Percentiles rank a stretch among this genome's conserved stretches.
phyloP scores from a whole-genome alignment of 768 basidiomycete genomes.

The Serendipita indica region DNA sequence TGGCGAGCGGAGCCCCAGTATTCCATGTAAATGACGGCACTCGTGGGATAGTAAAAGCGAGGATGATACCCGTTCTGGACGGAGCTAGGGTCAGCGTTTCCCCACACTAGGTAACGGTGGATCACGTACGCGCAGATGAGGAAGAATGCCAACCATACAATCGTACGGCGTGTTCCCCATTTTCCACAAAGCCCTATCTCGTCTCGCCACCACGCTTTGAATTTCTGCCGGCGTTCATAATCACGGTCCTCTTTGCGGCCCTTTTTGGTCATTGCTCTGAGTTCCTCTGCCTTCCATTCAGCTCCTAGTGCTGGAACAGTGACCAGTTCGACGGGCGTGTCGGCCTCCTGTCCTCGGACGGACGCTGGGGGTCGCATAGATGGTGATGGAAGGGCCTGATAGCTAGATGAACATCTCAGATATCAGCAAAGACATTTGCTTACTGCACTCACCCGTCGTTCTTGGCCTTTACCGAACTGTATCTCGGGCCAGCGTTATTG shows the following conservation, averaged over 20 bases:
- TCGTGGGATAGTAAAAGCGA: constrained; percentile 72
- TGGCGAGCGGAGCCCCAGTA: constrained; percentile 35
- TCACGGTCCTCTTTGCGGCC: constrained; percentile 38
- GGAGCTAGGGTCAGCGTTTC: background rate
- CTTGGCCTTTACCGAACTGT: constrained; percentile 46
- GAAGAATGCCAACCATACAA: constrained; percentile 40
- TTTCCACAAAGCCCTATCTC: constrained; percentile 66
- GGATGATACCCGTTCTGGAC: constrained; percentile 44
- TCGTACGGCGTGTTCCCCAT: constrained; percentile 57
- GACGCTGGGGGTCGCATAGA: constrained; percentile 5
- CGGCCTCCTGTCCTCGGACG: constrained; percentile 25
- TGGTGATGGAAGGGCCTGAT: constrained; percentile 15
- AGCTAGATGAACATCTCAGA: background rate
- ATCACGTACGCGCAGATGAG: constrained; percentile 44
- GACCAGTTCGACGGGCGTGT: constrained; percentile 64
- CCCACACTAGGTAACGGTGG: constrained; percentile 26
- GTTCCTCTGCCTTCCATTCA: constrained; percentile 73
- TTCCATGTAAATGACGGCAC: constrained; percentile 61
- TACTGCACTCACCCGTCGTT: constrained; percentile 32
- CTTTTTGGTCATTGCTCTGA: constrained; percentile 60
- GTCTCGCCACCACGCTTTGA: constrained; percentile 65
- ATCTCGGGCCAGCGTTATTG: constrained; percentile 70
- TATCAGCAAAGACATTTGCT: background rate
- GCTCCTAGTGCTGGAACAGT: constrained; percentile 85
- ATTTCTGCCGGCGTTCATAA: constrained; percentile 38